These are phyloP conservation scores for Boeremia exigua DNA, from an alignment of 2,329 filamentous ascomycete genomes.

Conservation along the genomic window DNA sequence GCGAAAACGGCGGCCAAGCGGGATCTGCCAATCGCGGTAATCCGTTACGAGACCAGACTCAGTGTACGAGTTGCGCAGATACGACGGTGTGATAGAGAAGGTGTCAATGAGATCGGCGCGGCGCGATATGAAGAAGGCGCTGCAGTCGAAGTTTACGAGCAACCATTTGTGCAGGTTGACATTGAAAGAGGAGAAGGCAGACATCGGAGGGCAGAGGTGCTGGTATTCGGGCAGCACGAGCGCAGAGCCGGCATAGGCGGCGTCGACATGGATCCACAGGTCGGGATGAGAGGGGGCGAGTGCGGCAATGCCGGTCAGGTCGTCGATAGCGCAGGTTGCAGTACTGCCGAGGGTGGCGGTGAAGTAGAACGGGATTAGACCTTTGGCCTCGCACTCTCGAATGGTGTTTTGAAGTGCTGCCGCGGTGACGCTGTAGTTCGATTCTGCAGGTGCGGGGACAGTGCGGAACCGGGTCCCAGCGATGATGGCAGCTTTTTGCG, in stretches of 20 bases:
- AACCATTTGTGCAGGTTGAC: slow-evolving; percentile 99
- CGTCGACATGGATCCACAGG: slow-evolving; percentile 93
- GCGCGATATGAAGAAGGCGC: slow-evolving; percentile 78
- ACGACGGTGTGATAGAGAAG: slow-evolving; percentile 78
- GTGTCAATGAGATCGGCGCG: slow-evolving; percentile 79
- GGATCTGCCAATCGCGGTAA: slow-evolving; percentile 97
- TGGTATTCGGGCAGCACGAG: slow-evolving; percentile 83
- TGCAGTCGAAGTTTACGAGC: slow-evolving; percentile 86
- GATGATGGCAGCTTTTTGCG: slow-evolving; percentile 85
- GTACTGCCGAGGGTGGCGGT: slow-evolving; percentile 87
- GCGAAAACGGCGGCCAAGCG: slow-evolving; percentile 85
- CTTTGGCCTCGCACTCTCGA: slow-evolving; percentile 68
- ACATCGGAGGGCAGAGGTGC: slow-evolving; percentile 66
- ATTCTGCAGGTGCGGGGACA: slow-evolving; percentile 66
- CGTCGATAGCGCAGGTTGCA: slow-evolving; percentile 85
- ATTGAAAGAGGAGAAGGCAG: slow-evolving; percentile 84
- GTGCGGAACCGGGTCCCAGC: slow-evolving; percentile 81
- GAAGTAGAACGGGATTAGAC: slow-evolving; percentile 84
- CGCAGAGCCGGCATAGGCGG: slow-evolving; percentile 87
- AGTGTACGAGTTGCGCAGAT: slow-evolving; percentile 81
- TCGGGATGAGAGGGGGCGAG: slow-evolving; percentile 61
- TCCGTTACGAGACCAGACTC: slow-evolving; percentile 87
- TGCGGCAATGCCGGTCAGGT: slow-evolving; percentile 72
- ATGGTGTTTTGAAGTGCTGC: slow-evolving; percentile 66
- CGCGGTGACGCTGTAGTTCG: slow-evolving; percentile 75